Base-by-base conservation (phyloP, 2,329 filamentous ascomycete species). In the Mycocentrospora acerina region DNA sequence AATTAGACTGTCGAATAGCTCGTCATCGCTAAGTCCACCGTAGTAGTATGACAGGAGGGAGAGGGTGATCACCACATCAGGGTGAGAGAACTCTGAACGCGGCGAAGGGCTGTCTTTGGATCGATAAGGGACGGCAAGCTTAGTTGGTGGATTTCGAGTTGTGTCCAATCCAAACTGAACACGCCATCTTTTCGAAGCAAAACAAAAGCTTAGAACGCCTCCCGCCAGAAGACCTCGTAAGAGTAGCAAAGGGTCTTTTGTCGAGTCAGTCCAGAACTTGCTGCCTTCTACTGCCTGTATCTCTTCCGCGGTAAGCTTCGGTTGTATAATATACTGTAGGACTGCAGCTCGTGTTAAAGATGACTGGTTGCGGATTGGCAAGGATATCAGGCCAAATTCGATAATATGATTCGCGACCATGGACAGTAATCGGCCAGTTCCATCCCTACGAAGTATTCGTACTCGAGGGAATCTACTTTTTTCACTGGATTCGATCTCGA, bases 31-130 rank as follows among this genome's bases (percentile, higher is more conserved):
- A 0, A 87, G 68, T 0, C 83, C 82, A 0, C 67, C 66, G 33
- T 87, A 84, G 51, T 89, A 89, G 51, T 85, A 87, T 0, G 77
- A 74, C 0, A 90, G 64, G 10, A 78, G 82, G 0, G 84, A 88
- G 2, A 89, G 68, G 0, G 81, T 24, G 2, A 88, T 82, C 0
- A 79, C 73, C 0, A 85, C 81, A 49, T 89, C 78, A 0, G 83
- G 82, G 46, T 89, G 83, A 0, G 81, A 80, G 55, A 78, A 88
- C 49, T 88, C 84, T 0, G 82, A 78, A 5, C 79, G 73, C 0
- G 79, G 75, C 0, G 75, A 77, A 0, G 85, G 83, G 0, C 75
- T 70, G 2, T 83, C 85, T 40, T 88, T 87, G 0, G 81, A 81
- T 9, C 78, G 72, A 32, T 76, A 88, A 0, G 85, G 85, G 0